Base-by-base conservation (phyloP, 1,284 basidiomycete species). In the Puccinia novopanici region DNA sequence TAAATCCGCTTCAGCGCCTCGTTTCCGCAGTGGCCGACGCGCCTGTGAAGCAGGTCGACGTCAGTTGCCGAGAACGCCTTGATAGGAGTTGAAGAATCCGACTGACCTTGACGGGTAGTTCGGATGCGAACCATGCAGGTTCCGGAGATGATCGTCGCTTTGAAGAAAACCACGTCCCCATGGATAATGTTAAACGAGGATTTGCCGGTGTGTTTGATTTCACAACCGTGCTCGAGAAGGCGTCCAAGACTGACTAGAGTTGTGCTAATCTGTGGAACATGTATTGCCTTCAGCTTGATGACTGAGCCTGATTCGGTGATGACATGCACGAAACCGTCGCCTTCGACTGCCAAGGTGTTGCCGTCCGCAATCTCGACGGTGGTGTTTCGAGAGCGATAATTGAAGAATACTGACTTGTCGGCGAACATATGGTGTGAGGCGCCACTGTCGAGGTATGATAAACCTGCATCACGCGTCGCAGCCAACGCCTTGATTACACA, bases 351-450 rank as follows among this genome's bases (percentile, higher is more conserved):
- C n/a, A n/a, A n/a, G n/a, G n/a, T n/a, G n/a, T n/a, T n/a, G n/a
- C n/a, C n/a, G n/a, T 75, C 57, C 10, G 73, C 73, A 17, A 75
- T 13, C 17, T 55, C 13, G 27, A 65, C 59, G 0, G 12, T 19
- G 24, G 12, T 45, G 3, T 13, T 1, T 10, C 34, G 52, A n/a
- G 6, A 27, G 45, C 27, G 19, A 65, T 76, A 63, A 45, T 59
- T 34, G 5, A 24, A 15, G 59, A 76, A 65, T 1, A 34, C 34
- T 24, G 55, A 34, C 17, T 30, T 24, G 42, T 76, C 10, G n/a
- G 24, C 24, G 15, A 52, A 48, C 59, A 76, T 76, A 27, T 76
- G 74, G 30, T n/a, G n/a, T n/a, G n/a, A n/a, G n/a, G n/a, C n/a
- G n/a, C n/a, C n/a, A n/a, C n/a, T n/a, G n/a, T n/a, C n/a, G n/a